Base-by-base conservation (phyloP, 1,284 basidiomycete species). In the Leccinum pachyderme region DNA sequence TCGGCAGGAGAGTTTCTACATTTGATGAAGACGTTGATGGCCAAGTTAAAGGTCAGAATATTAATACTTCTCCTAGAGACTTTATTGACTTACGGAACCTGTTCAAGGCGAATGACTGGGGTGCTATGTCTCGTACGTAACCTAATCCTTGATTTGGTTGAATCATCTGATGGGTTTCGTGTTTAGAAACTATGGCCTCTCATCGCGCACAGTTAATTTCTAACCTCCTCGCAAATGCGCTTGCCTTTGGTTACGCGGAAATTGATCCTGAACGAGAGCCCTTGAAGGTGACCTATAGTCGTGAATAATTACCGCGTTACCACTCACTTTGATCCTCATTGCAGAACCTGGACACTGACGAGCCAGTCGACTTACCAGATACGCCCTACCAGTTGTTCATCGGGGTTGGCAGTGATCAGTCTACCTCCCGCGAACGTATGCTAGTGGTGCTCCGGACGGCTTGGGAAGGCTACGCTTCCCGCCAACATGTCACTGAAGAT, bases 21-120 rank as follows among this genome's bases (percentile, higher is more conserved):
- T 33, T 76, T 77, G 2, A 66, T 86, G 63, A 86, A 86, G 65
- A 82, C 81, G 0, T 62, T 86, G 39, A 86, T 86, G 83, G 83
- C 83, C 5, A 86, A 86, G 54, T 61, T 86, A 47, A 86, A 86
- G 76, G 84, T 80, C 52, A 47, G 53, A 45, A 31, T 27, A 6
- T 25, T 53, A 45, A 31, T 27, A 6, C 25, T 45, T 39, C 11
- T 24, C 48, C 2, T 0, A 18, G 33, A 13, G 13, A 29, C 1
- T 33, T 37, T 24, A 24, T 43, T 2, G 22, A 2, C 0, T 24
- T 11, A 43, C 15, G 22, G 11, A 13, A 43, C 7, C 2, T 41
- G 0, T 44, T 35, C 7, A 45, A 83, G 83, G 77, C 78, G 0
- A 84, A 85, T 45, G 83, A 85, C 55, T 85, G 84, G 83, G 81